Conservation (phyloP, 1,139 yeast species). For the Geotrichum bryndzae region DNA sequence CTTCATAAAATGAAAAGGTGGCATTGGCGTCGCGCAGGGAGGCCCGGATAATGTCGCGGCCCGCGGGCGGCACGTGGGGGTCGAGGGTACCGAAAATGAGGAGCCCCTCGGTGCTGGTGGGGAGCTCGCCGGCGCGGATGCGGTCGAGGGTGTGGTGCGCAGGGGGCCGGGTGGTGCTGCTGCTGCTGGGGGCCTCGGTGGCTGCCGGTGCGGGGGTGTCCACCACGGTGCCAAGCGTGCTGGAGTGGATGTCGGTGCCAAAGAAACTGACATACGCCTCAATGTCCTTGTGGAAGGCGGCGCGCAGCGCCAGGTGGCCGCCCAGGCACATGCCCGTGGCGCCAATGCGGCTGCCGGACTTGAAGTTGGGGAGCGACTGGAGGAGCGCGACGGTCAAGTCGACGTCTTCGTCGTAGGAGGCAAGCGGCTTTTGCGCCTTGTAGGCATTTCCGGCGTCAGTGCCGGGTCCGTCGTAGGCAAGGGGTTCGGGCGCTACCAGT, state of each 20-base stretch:
- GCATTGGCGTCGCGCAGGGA: slow-evolving; percentile 56
- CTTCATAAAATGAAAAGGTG: slow-evolving; percentile 64
- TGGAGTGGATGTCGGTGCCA: slow-evolving; percentile 73
- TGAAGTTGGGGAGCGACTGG: slow-evolving; percentile 50
- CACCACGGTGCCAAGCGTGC: slow-evolving; percentile 55
- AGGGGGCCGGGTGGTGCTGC: background rate
- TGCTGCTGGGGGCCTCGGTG: background rate
- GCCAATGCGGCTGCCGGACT: slow-evolving; percentile 57
- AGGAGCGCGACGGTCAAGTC: slow-evolving; percentile 53
- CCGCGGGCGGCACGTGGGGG: slow-evolving; percentile 74
- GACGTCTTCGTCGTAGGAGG: slow-evolving; percentile 73
- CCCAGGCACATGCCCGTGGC: slow-evolving; percentile 88
- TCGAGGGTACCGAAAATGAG: slow-evolving; percentile 75
- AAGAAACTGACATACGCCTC: slow-evolving; percentile 69
- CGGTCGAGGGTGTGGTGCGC: slow-evolving; percentile 51
- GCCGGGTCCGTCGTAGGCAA: slow-evolving; percentile 66
- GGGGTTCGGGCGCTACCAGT: slow-evolving; percentile 46
- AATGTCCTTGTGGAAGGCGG: slow-evolving; percentile 60
- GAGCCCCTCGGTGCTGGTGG: slow-evolving; percentile 51
- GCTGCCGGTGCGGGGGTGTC: slow-evolving; percentile 34
- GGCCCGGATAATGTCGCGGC: slow-evolving; percentile 64
- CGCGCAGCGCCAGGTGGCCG: slow-evolving; percentile 74
- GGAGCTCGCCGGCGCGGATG: slow-evolving; percentile 39
- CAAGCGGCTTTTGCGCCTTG: slow-evolving; percentile 61
- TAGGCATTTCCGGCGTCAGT: slow-evolving; percentile 69